phyloP scores from a whole-genome alignment of 2,329 filamentous ascomycete genomes.

The Dryadomyces sulphureus region DNA sequence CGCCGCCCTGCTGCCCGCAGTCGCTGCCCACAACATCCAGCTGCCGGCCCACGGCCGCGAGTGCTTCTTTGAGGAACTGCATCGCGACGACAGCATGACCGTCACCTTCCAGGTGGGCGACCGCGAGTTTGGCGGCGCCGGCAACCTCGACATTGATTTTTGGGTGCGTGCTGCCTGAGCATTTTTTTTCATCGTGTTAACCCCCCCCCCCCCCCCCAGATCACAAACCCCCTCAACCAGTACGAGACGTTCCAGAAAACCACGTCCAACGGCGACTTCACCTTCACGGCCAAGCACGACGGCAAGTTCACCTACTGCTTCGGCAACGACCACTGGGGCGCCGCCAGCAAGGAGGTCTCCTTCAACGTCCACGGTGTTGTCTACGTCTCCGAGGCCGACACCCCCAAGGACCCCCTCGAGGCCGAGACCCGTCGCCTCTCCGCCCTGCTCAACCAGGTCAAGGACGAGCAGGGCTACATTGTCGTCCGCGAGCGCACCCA shows the following conservation, averaged over 20 bases:
- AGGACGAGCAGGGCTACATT: constrained; percentile 97
- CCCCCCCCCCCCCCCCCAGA: constrained; percentile 31
- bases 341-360: constrained; percentile 91
- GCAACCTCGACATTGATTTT: constrained; percentile 93
- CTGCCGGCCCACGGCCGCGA: constrained; percentile 85
- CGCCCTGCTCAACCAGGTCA: constrained; percentile 79
- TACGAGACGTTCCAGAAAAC: constrained; percentile 69
- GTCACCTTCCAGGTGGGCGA: constrained; percentile 98
- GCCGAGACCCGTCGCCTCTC: constrained; percentile 74
- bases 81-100: constrained; percentile 94
- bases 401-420: constrained; percentile 76
- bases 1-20: constrained; percentile 42
- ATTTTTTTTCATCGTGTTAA: too few relatives aligned
- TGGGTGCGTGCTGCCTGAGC: constrained; percentile 51
- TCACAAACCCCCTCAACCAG: constrained; percentile 61
- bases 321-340: constrained; percentile 96
- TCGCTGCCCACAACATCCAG: constrained; percentile 86
- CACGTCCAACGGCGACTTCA: constrained; percentile 82
- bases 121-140: constrained; percentile 84
- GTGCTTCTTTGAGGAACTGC: constrained; percentile 91
- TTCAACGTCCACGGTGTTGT: constrained; percentile 99
- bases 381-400: constrained; percentile 82
- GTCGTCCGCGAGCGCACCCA: constrained; percentile 89
- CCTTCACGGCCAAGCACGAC: constrained; percentile 72
- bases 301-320: constrained; percentile 96